Evolutionary conservation across 2,329 filamentous ascomycete genomes (phyloP).

Genomic region (Paecilomyces niveus): DNA sequence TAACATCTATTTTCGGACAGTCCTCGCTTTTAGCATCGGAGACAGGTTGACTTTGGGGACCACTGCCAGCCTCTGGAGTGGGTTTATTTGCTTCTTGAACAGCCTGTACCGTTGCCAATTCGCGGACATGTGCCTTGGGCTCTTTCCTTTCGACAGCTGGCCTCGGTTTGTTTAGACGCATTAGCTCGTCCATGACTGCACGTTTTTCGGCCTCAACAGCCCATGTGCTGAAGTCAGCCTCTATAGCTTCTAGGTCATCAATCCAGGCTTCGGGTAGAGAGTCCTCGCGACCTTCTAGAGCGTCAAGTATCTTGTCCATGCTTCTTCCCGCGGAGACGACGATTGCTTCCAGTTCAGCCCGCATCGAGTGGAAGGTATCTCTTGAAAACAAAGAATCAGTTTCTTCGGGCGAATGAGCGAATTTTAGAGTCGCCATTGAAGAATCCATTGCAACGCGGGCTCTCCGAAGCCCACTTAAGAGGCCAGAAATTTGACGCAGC

Average conservation of each 20-base stretch:
- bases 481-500: constrained; percentile 62
- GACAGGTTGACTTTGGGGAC: not conserved
- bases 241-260: constrained; percentile 73
- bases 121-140: not conserved
- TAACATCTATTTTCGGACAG: not conserved
- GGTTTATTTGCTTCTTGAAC: not conserved
- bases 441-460: constrained; percentile 27
- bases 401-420: constrained; percentile 16
- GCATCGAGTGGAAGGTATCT: constrained; percentile 34
- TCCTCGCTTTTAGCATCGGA: not conserved
- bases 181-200: constrained; percentile 60
- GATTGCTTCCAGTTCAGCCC: constrained; percentile 57
- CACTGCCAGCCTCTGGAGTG: not conserved
- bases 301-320: constrained; percentile 80
- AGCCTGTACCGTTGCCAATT: not conserved
- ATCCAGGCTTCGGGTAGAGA: constrained; percentile 83
- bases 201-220: constrained; percentile 67
- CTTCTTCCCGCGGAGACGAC: constrained; percentile 63
- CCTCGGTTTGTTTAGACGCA: constrained; percentile 10
- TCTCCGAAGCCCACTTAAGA: constrained; percentile 56
- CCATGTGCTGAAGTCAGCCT: constrained; percentile 75
- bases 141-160: not conserved
- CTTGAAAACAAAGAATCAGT: constrained; percentile 22
- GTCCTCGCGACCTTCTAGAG: constrained; percentile 74
- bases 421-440: constrained; percentile 23